Conservation (phyloP, 2,329 filamentous ascomycete species). For the Eurotiales sp. region DNA sequence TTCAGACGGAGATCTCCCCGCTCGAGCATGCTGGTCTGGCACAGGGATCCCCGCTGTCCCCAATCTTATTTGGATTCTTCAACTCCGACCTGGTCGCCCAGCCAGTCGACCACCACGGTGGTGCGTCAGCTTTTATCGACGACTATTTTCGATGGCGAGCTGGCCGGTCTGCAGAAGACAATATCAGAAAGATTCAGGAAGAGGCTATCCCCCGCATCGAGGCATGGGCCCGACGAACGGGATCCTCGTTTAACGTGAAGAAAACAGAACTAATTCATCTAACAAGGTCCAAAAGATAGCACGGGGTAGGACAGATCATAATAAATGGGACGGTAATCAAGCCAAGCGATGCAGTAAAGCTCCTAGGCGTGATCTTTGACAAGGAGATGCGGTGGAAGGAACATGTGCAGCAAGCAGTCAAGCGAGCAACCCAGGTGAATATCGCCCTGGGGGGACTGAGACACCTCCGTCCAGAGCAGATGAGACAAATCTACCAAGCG, state of each 20-base stretch:
- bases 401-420: slow-evolving; percentile 21
- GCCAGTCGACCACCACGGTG: slow-evolving; percentile 11
- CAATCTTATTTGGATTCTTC: slow-evolving; percentile 27
- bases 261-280: slow-evolving; percentile 30
- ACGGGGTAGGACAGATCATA: not conserved
- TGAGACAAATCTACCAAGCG: slow-evolving; percentile 23
- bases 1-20: slow-evolving; percentile 9
- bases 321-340: not conserved
- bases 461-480: slow-evolving; percentile 21
- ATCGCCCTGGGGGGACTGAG: slow-evolving; percentile 18
- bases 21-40: slow-evolving; percentile 12
- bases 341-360: slow-evolving; percentile 18
- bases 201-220: slow-evolving; percentile 26
- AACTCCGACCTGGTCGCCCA: slow-evolving; percentile 23
- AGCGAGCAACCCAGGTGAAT: slow-evolving; percentile 17
- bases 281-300: slow-evolving; percentile 19
- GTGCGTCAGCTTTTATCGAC: slow-evolving; percentile 27
- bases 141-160: slow-evolving; percentile 23
- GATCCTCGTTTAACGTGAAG: slow-evolving; percentile 25
- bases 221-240: slow-evolving; percentile 22
- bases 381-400: slow-evolving; percentile 21
- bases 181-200: slow-evolving; percentile 20
- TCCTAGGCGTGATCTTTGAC: slow-evolving; percentile 25
- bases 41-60: slow-evolving; percentile 20
- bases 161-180: slow-evolving; percentile 20